These are phyloP conservation scores for Neurospora sp. DNA, from an alignment of 495 filamentous ascomycete species.

Conservation along the genomic window DNA sequence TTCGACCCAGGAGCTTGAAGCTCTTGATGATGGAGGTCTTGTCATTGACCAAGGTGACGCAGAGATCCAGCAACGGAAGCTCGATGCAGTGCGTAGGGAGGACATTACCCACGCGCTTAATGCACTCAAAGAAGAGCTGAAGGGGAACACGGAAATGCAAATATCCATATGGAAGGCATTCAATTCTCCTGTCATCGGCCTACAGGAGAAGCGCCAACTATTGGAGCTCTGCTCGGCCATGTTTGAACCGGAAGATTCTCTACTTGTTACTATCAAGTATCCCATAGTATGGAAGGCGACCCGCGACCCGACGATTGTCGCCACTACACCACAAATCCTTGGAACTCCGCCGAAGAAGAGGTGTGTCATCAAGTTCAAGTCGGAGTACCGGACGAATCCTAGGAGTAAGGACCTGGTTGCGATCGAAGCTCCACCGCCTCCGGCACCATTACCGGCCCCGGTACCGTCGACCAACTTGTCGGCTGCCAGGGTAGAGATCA, in stretches of 20 bases:
- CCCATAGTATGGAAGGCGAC: constrained; percentile 62
- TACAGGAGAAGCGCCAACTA: constrained; percentile 67
- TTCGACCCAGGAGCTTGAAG: constrained; percentile 15
- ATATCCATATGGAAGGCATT: constrained; percentile 70
- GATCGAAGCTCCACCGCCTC: constrained; percentile 1
- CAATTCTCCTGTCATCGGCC: constrained; percentile 52
- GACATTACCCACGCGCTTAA: constrained; percentile 66
- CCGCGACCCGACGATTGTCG: constrained; percentile 24
- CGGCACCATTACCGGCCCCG: constrained; percentile 9
- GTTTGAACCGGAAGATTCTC: constrained; percentile 54
- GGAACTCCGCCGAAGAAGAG: constrained; percentile 11
- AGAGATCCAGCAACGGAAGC: constrained; percentile 55
- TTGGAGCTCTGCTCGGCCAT: constrained; percentile 67
- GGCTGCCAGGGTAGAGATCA: constrained; percentile 11
- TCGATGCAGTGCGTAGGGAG: constrained; percentile 58
- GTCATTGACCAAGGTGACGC: constrained; percentile 63
- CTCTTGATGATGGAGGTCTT: constrained; percentile 45
- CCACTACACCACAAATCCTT: background rate
- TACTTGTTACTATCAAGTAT: constrained; percentile 53
- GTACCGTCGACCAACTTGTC: background rate
- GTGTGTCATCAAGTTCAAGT: constrained; percentile 24
- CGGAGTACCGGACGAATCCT: constrained; percentile 23
- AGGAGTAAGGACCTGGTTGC: constrained; percentile 11
- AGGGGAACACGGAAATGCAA: constrained; percentile 50
- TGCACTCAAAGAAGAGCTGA: constrained; percentile 64